phyloP scores from a whole-genome alignment of 2,329 filamentous ascomycete species.

The Cadophora sp. region DNA sequence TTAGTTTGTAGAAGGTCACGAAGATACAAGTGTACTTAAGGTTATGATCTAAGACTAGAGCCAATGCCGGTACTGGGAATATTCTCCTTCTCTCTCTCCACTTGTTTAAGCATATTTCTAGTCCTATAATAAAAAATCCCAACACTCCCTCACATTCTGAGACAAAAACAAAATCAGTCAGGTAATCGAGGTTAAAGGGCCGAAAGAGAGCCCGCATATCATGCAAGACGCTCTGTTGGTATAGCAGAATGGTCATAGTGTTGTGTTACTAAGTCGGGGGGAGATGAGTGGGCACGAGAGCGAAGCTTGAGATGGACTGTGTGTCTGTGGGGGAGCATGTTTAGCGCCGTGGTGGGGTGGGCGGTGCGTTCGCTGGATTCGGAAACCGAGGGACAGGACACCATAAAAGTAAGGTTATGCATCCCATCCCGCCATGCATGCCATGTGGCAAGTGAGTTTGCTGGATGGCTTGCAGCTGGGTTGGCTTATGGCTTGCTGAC shows the following conservation, averaged over 20 bases:
- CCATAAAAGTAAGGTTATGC: neutral
- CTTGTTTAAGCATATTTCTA: conserved; percentile 4
- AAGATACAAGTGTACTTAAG: conserved; percentile 10
- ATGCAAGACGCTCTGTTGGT: conserved; percentile 4
- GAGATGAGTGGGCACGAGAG: neutral
- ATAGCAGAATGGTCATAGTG: neutral
- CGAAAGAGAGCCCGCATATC: neutral
- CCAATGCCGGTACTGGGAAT: conserved; percentile 8
- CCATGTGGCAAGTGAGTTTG: conserved; percentile 1
- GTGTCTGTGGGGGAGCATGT: neutral
- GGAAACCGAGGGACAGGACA: conserved; percentile 5
- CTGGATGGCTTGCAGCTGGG: neutral
- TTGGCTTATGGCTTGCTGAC: conserved; percentile 12
- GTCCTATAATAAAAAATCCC: neutral
- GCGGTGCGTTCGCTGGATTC: neutral
- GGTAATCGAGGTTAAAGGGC: neutral
- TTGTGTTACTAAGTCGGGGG: neutral
- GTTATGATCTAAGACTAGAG: neutral
- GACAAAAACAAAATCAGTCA: no score
- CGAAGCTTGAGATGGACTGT: neutral
- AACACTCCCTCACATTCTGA: neutral
- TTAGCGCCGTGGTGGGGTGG: conserved; percentile 2
- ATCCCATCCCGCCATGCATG: conserved; percentile 1
- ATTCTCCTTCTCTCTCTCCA: neutral
- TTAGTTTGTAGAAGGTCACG: neutral